phyloP scores from a whole-genome alignment of 768 basidiomycete genomes.

The Amyloporia xantha region DNA sequence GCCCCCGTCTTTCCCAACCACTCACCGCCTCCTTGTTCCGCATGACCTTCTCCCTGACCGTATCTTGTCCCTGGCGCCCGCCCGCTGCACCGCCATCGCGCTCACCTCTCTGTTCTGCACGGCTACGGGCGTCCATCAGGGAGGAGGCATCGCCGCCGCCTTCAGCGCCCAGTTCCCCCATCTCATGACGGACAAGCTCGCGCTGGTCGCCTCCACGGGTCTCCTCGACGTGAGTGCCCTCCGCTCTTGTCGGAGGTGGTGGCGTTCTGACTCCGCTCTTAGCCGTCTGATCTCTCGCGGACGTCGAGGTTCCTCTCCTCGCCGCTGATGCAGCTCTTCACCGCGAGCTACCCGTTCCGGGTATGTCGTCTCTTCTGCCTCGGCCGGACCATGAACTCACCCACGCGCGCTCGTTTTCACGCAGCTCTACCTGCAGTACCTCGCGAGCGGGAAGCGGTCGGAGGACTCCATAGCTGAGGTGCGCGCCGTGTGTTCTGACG shows the following conservation, averaged over 20 bases:
- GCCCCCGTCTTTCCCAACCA: background rate
- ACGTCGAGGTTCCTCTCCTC: constrained; percentile 77
- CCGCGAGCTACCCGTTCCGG: constrained; percentile 32
- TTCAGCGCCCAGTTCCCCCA: constrained; percentile 66
- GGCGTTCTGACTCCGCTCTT: background rate
- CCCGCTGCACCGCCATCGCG: background rate
- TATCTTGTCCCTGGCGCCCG: background rate
- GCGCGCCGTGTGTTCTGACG: too few species aligned
- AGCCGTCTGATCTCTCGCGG: constrained; percentile 63
- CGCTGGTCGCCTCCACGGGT: constrained; percentile 63
- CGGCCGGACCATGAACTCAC: constrained; percentile 63
- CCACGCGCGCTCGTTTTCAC: too few species aligned
- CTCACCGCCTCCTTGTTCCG: background rate
- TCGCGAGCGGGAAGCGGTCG: constrained; percentile 23
- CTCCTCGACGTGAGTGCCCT: constrained; percentile 3
- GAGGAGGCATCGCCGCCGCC: constrained; percentile 65
- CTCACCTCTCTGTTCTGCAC: too few species aligned
- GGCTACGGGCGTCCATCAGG: constrained; percentile 41
- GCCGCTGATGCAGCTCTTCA: constrained; percentile 60
- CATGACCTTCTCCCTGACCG: background rate
- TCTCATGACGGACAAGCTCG: constrained; percentile 55
- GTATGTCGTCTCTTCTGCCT: constrained; percentile 65
- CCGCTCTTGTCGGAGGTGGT: too few species aligned
- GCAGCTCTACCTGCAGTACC: constrained; percentile 28
- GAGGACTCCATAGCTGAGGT: constrained; percentile 27